A percentile compares a stretch with the other conserved stretches of the same genome.
Evolutionary conservation across 148 eudicot genomes (phyloP).

Genomic region (Talinum fruticosum): DNA sequence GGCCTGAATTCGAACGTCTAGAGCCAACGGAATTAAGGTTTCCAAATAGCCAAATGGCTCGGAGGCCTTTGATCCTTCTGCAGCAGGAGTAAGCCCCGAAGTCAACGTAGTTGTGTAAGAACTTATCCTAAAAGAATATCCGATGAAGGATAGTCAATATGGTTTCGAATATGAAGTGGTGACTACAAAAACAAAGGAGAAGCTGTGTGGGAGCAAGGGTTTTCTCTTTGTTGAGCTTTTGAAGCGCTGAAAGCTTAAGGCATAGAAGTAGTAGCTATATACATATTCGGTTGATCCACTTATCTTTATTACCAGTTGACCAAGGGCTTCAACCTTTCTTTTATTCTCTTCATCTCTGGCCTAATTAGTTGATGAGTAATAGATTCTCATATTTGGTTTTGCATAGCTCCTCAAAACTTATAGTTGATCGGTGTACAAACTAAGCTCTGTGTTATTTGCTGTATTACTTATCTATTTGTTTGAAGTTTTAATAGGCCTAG

Average conservation of each 20-base stretch:
- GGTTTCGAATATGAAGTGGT: not conserved
- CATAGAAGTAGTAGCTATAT: no score
- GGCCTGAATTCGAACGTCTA: not conserved
- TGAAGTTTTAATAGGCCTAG: not conserved
- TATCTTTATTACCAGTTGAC: no score
- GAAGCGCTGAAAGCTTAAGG: no score
- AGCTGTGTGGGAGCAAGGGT: not conserved
- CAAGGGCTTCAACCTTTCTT: no score
- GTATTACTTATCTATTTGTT: no score
- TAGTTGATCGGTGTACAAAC: not conserved
- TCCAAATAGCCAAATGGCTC: not conserved
- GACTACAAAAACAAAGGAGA: not conserved
- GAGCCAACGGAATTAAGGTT: no score
- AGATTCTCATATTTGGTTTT: no score
- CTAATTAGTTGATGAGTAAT: no score
- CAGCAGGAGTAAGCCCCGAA: not conserved
- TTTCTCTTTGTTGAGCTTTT: no score
- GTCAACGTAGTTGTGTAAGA: not conserved
- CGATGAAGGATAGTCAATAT: not conserved
- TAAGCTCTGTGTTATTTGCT: not conserved
- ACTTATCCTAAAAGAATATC: not conserved
- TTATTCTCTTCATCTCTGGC: no score
- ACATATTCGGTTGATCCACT: no score
- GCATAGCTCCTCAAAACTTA: no score
- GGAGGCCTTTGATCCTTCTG: not conserved